phyloP scores from a whole-genome alignment of 1,139 yeast genomes.

The Pichia sp. region DNA sequence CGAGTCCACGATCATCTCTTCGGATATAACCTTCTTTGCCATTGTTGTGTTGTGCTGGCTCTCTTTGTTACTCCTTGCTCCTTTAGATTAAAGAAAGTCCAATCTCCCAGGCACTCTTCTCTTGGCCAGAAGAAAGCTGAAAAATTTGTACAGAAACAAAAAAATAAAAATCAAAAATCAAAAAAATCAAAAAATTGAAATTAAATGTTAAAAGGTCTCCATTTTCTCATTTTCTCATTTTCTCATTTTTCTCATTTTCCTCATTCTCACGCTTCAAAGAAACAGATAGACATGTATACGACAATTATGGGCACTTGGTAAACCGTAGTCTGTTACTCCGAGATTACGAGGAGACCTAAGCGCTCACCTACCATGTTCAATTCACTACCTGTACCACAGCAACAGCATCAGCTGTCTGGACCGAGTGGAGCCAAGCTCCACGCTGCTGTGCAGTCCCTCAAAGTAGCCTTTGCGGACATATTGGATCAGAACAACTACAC shows the following conservation, averaged over 20 bases:
- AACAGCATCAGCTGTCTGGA: background rate
- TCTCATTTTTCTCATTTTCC: background rate
- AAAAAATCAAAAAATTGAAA: background rate
- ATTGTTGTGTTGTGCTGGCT: conserved; percentile 5
- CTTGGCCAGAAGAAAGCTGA: background rate
- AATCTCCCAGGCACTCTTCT: background rate
- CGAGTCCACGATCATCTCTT: conserved; percentile 28
- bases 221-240: background rate
- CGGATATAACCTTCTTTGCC: conserved; percentile 25
- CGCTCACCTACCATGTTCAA: background rate
- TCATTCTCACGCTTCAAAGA: no score
- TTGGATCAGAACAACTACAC: conserved; percentile 3
- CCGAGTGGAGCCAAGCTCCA: conserved; percentile 1
- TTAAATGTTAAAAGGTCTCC: background rate
- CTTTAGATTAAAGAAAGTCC: background rate
- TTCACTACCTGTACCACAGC: background rate
- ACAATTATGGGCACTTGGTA: no score
- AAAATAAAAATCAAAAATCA: background rate
- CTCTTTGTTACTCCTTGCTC: background rate
- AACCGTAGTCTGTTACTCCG: no score
- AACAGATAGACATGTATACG: no score
- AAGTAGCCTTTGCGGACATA: conserved; percentile 4
- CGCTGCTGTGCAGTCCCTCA: conserved; percentile 4
- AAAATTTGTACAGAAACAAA: background rate
- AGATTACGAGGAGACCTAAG: background rate